These are phyloP conservation scores for Solanum arcanum DNA, from an alignment of 257 asterid genomes.

Conservation along the genomic window DNA sequence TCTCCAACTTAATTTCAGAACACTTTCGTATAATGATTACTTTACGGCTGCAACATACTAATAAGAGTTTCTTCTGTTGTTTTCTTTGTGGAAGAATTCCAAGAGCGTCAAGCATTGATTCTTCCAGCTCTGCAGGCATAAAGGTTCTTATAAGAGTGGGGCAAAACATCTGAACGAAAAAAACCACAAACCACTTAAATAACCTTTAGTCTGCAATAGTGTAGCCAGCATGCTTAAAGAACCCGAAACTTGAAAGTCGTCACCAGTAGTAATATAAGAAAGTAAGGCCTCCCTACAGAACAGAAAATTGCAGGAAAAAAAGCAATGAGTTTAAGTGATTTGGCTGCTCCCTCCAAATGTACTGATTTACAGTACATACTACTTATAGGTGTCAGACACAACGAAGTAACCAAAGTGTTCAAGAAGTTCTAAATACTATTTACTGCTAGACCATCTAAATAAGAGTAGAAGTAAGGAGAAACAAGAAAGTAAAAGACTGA, in stretches of 20 bases:
- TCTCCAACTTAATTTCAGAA: neutral
- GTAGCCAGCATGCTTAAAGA: slow-evolving; percentile 82
- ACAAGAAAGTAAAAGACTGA: neutral
- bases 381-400: neutral
- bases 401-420: neutral
- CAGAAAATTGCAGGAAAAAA: slow-evolving; percentile 1
- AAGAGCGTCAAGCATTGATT: slow-evolving; percentile 90
- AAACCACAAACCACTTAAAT: slow-evolving; percentile 6
- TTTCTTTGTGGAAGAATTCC: slow-evolving; percentile 97
- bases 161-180: slow-evolving; percentile 10
- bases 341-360: neutral
- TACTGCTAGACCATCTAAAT: neutral
- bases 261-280: slow-evolving; percentile 66
- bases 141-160: slow-evolving; percentile 6
- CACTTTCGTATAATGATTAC: neutral
- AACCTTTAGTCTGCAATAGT: slow-evolving; percentile 90
- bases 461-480: neutral
- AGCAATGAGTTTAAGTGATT: neutral
- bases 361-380: neutral
- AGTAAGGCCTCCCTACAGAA: slow-evolving; percentile 77
- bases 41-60: slow-evolving; percentile 45
- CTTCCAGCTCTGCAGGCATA: slow-evolving; percentile 72
- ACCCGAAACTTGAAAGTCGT: slow-evolving; percentile 84
- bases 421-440: neutral
- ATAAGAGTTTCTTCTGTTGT: slow-evolving; percentile 81